phyloP scores from a whole-genome alignment of 352 stramenopile genomes.

The Phytophthora citricola region DNA sequence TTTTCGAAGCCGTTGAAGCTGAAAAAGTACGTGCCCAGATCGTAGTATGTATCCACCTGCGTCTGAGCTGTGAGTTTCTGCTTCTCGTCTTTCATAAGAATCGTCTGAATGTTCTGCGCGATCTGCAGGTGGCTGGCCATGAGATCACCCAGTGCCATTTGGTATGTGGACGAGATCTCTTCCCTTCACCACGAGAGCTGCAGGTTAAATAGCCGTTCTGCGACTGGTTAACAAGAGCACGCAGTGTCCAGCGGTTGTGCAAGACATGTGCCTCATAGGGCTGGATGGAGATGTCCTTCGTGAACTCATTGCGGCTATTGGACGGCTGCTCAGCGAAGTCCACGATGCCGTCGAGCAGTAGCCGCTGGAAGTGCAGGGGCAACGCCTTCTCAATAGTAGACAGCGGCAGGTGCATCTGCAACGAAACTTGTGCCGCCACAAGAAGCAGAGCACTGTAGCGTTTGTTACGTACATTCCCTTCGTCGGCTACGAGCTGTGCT shows the following conservation, averaged over 20 bases:
- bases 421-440: constrained; percentile 76
- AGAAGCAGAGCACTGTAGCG: constrained; percentile 73
- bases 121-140: constrained; percentile 65
- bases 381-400: constrained; percentile 61
- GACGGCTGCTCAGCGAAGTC: constrained; percentile 64
- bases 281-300: constrained; percentile 40
- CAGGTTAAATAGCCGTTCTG: constrained; percentile 78
- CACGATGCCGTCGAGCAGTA: constrained; percentile 83
- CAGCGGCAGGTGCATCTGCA: constrained; percentile 77
- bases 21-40: constrained; percentile 81
- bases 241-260: constrained; percentile 82
- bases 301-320: constrained; percentile 39
- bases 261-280: constrained; percentile 64
- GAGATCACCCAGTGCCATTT: constrained; percentile 73
- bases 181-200: constrained; percentile 73
- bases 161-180: constrained; percentile 67
- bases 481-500: constrained; percentile 79
- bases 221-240: constrained; percentile 70
- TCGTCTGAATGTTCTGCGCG: constrained; percentile 64
- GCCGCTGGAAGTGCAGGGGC: constrained; percentile 80
- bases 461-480: constrained; percentile 79
- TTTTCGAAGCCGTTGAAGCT: constrained; percentile 79
- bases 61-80: constrained; percentile 46
- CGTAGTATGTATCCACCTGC: constrained; percentile 70
- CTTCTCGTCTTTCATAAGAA: constrained; percentile 56